phyloP scores from a whole-genome alignment of 2,329 filamentous ascomycete species.

The Fusarium tanahbumbuense region DNA sequence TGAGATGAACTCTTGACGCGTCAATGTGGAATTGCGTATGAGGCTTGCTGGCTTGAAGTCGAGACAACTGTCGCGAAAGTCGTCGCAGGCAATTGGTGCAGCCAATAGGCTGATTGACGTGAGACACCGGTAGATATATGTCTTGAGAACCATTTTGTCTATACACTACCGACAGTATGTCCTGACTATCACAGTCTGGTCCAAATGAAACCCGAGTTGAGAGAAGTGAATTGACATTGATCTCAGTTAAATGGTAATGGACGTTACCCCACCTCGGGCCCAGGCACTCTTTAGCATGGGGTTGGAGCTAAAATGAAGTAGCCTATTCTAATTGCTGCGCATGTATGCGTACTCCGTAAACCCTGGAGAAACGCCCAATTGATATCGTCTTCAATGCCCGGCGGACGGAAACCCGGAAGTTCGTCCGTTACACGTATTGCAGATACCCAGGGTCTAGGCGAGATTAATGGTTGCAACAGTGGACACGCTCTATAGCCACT shows the following conservation, averaged over 20 bases:
- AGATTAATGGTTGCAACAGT: not conserved
- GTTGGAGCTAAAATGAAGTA: not conserved
- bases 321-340: not conserved
- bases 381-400: not conserved
- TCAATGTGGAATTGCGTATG: constrained; percentile 22
- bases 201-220: not conserved
- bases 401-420: not conserved
- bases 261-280: too few relatives aligned
- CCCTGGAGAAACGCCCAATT: not conserved
- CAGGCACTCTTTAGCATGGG: not conserved
- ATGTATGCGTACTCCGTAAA: not conserved
- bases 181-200: not conserved
- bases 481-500: not conserved
- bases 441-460: not conserved
- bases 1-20: constrained; percentile 11
- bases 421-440: not conserved
- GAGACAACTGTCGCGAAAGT: constrained; percentile 12
- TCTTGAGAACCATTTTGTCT: not conserved
- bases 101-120: not conserved
- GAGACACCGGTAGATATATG: not conserved
- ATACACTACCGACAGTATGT: too few relatives aligned
- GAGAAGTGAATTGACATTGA: not conserved
- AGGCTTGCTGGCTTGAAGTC: not conserved
- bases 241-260: not conserved
- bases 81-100: not conserved